Evolutionary conservation across 73 alveolate genomes (phyloP).

Genomic region (Breviolum minutum): DNA sequence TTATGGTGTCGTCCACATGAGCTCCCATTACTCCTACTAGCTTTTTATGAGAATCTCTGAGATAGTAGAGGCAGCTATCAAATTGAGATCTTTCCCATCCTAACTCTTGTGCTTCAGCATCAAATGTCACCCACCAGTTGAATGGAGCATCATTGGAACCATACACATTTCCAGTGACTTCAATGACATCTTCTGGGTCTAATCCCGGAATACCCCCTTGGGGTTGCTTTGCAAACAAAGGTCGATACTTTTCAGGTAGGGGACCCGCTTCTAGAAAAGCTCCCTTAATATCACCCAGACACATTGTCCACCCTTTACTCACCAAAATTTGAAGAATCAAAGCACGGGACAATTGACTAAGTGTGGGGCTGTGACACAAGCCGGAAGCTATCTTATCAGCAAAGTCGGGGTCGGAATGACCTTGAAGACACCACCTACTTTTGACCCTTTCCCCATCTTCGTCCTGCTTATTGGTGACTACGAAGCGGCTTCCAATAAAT

Average conservation of each 20-base stretch:
- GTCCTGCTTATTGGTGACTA: neutral
- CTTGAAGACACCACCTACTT: neutral
- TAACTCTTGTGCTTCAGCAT: neutral
- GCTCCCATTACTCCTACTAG: too few species aligned
- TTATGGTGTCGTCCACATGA: too few species aligned
- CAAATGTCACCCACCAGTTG: neutral
- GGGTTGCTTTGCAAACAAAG: neutral
- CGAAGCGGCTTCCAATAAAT: conserved; percentile 18
- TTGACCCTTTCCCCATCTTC: conserved; percentile 11
- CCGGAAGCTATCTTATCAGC: neutral
- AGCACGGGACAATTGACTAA: neutral
- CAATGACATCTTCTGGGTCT: neutral
- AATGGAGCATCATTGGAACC: neutral
- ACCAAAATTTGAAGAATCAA: conserved; percentile 22
- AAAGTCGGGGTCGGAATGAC: too few species aligned
- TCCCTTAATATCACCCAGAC: too few species aligned
- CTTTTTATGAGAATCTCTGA: neutral
- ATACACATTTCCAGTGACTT: neutral
- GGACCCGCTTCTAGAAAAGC: neutral
- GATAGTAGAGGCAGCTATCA: neutral
- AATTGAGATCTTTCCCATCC: neutral
- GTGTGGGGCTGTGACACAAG: conserved; percentile 13
- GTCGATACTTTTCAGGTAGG: neutral
- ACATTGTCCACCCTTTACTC: conserved; percentile 3
- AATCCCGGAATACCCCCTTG: neutral